Evolutionary conservation across 1,284 basidiomycete species (phyloP), one percentile per base, ranked within the genome.

Genomic region (Laetiporus sulphureus): DNA sequence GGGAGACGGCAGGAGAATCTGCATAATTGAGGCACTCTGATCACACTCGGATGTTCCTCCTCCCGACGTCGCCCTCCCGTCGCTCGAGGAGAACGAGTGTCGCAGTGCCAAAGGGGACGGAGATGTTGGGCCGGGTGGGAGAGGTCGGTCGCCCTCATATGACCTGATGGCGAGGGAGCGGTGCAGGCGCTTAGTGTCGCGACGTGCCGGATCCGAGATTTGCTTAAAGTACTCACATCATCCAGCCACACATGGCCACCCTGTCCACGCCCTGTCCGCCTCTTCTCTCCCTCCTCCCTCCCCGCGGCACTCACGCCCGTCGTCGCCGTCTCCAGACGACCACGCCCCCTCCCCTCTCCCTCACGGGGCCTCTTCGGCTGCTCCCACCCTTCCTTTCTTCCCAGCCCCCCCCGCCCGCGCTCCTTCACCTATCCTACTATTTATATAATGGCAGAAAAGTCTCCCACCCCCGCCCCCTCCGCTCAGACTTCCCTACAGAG

Each of bases 391-490:
- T 48, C 54, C 46, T 35, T 37, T 41, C 45, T 56, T 48, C 53
- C 45, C 54, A 53, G 49, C 52, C 56, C 54, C 45, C 50, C 39
- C 56, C 55, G 54, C 51, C 49, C 51, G 48, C 53, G 54, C 43
- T 54, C 38, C 40, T 51, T 50, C 47, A 46, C 53, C 46, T 61
- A 58, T 49, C 49, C 50, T 62, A 59, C 56, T 56, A 54, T 56
- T 59, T 58, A 57, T 58, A 42, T 62, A 64, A 65, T 65, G 64
- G 62, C 65, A 52, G 62, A 65, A 53, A 59, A 62, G 49, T 54
- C 51, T 40, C 47, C 55, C 44, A 51, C 56, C 39, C 38, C 51
- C 43, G 46, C 54, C 43, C 45, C 52, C 23, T 44, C 59, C 47
- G 54, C 51, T 40, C 52, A 59, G 45, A 53, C 45, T 32, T 55